A percentile compares a stretch with the other conserved stretches of the same genome.
phyloP scores from a whole-genome alignment of 1,284 basidiomycete species.

The Tilletia indica region DNA sequence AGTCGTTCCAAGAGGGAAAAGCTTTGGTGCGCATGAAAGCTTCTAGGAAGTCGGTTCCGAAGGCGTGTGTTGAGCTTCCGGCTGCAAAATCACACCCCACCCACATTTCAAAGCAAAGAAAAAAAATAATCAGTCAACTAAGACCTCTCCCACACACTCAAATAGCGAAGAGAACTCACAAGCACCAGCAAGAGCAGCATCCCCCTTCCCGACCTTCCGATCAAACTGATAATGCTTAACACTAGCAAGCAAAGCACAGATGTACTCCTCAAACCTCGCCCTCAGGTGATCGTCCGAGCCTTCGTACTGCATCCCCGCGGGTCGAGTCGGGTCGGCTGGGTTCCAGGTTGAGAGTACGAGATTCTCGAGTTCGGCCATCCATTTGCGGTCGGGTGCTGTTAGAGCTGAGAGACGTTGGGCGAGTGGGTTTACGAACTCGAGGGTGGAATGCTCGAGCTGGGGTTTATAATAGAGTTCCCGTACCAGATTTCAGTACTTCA shows the following conservation, averaged over 20 bases:
- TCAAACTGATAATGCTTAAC: constrained; percentile 46
- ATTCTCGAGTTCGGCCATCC: constrained; percentile 71
- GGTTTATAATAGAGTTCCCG: too few relatives aligned
- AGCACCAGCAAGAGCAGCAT: constrained; percentile 17
- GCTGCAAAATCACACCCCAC: neutral
- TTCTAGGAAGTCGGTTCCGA: constrained; percentile 45
- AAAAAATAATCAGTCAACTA: neutral
- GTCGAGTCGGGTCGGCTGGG: constrained; percentile 46
- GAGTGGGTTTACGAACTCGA: constrained; percentile 62
- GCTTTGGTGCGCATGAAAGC: constrained; percentile 43
- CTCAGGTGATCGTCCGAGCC: constrained; percentile 54
- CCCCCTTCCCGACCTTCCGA: constrained; percentile 13
- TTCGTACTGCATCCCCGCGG: constrained; percentile 49
- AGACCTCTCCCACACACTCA: neutral
- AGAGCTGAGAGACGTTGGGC: constrained; percentile 75
- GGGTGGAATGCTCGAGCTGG: constrained; percentile 39
- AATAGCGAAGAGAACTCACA: neutral
- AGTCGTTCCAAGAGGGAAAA: constrained; percentile 39
- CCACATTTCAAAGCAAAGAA: neutral
- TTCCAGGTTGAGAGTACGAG: constrained; percentile 52
- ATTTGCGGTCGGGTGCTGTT: constrained; percentile 90
- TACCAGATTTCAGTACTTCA: too few relatives aligned
- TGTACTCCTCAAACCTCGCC: constrained; percentile 45
- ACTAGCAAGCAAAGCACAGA: constrained; percentile 47
- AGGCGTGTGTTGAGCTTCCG: constrained; percentile 24